These are phyloP conservation scores for Rhodotorula mucilaginosa DNA, from an alignment of 1,284 basidiomycete species.

Conservation along the genomic window DNA sequence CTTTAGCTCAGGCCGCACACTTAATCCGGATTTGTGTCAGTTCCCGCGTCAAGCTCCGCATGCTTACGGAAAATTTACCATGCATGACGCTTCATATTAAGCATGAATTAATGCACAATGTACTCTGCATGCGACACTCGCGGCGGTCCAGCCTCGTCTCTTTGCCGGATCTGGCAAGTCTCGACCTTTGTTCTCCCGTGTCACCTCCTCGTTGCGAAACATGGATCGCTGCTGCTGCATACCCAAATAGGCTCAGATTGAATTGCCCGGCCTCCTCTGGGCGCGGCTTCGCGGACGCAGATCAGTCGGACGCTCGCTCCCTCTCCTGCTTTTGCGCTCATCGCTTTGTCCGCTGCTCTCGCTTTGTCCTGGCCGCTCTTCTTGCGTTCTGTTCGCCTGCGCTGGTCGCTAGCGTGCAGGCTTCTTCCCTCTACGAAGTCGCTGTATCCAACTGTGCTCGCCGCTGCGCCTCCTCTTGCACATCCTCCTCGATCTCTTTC, in stretches of 20 bases:
- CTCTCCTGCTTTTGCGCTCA: neutral
- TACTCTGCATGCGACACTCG: too few relatives aligned
- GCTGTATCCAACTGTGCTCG: too few relatives aligned
- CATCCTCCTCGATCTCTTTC: neutral
- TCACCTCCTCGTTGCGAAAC: neutral
- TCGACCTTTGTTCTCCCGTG: neutral
- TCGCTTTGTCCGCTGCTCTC: neutral
- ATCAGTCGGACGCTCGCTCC: neutral
- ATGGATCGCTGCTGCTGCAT: neutral
- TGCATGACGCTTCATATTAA: too few relatives aligned
- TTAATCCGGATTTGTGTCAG: neutral
- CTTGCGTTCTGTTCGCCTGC: neutral
- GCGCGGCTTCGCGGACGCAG: neutral
- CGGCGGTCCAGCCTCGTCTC: too few relatives aligned
- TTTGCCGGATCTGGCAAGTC: neutral
- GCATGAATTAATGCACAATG: too few relatives aligned
- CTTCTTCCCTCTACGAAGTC: neutral
- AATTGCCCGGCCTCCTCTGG: too few relatives aligned
- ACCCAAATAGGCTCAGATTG: too few relatives aligned
- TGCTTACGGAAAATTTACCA: too few relatives aligned
- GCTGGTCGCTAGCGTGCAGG: slow-evolving; percentile 9
- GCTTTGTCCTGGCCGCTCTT: neutral
- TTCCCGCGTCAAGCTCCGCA: neutral
- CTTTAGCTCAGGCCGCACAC: too few relatives aligned
- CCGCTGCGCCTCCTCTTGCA: neutral